A percentile compares a stretch with the other conserved stretches of the same genome.
phyloP scores from a whole-genome alignment of 2,329 filamentous ascomycete species.

The Ustilaginoidea virens region DNA sequence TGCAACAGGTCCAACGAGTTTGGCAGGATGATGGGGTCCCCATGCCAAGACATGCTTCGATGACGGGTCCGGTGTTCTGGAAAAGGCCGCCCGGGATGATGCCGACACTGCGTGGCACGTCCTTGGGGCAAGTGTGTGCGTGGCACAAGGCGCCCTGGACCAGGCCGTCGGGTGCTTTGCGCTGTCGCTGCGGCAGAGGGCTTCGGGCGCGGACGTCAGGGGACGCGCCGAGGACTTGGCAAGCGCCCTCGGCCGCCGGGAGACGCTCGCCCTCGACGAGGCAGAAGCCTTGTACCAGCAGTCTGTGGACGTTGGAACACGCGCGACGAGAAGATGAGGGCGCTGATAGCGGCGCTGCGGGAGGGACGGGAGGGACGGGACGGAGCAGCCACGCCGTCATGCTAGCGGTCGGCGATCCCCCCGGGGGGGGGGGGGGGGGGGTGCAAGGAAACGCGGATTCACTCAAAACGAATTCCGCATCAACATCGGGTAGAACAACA shows the following conservation, averaged over 20 bases:
- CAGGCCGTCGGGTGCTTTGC: constrained; percentile 13
- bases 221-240: constrained; percentile 11
- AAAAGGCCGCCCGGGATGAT: constrained; percentile 8
- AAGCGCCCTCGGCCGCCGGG: constrained; percentile 9
- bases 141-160: constrained; percentile 11
- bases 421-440: too few relatives aligned
- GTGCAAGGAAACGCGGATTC: not conserved
- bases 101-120: constrained; percentile 23
- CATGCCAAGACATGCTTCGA: constrained; percentile 13
- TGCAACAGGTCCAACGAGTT: constrained; percentile 12
- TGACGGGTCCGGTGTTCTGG: constrained; percentile 10
- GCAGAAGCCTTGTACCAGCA: constrained; percentile 13
- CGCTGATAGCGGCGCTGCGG: constrained; percentile 2
- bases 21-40: constrained; percentile 11
- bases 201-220: constrained; percentile 4
- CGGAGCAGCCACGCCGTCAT: too few relatives aligned
- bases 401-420: too few relatives aligned
- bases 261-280: constrained; percentile 12
- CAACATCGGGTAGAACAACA: too few relatives aligned
- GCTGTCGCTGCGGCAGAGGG: constrained; percentile 8
- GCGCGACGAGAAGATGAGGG: constrained; percentile 8
- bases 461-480: too few relatives aligned
- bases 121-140: constrained; percentile 14
- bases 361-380: constrained; percentile 7
- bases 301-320: constrained; percentile 11